Percentiles rank a stretch among this genome's conserved stretches.
phyloP scores from a whole-genome alignment of 148 eudicot genomes.

The Polygonum maritimum region DNA sequence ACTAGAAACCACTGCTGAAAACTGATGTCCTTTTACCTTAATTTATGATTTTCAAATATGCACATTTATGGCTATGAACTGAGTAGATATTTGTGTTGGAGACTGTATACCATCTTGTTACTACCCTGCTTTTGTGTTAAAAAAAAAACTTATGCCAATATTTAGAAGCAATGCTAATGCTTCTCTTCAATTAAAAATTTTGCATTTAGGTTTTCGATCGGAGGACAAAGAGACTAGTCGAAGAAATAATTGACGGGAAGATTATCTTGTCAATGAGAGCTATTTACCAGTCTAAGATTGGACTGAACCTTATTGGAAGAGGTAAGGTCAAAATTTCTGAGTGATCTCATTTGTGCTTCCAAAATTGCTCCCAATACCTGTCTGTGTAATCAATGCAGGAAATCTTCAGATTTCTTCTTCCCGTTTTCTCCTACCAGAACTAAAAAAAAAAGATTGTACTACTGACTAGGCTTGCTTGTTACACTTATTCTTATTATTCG shows the following conservation, averaged over 20 bases:
- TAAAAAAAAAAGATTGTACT: neutral
- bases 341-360: neutral
- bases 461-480: neutral
- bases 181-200: neutral
- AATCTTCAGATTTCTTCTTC: too few species aligned
- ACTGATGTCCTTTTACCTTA: neutral
- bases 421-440: too few species aligned
- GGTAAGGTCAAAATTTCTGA: constrained; percentile 29
- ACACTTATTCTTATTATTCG: neutral
- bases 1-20: neutral
- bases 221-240: constrained; percentile 63
- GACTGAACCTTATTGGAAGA: constrained; percentile 66
- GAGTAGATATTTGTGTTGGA: neutral
- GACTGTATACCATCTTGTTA: neutral
- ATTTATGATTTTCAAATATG: neutral
- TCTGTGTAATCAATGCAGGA: too few species aligned
- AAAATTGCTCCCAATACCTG: neutral
- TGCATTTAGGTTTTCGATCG: constrained; percentile 66
- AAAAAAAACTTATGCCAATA: neutral
- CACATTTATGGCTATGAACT: neutral
- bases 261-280: constrained; percentile 90
- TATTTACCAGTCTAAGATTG: constrained; percentile 74
- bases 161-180: neutral
- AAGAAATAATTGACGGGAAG: constrained; percentile 83
- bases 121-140: neutral